phyloP scores from a whole-genome alignment of 1,284 basidiomycete genomes.

The Flammula alnicola region DNA sequence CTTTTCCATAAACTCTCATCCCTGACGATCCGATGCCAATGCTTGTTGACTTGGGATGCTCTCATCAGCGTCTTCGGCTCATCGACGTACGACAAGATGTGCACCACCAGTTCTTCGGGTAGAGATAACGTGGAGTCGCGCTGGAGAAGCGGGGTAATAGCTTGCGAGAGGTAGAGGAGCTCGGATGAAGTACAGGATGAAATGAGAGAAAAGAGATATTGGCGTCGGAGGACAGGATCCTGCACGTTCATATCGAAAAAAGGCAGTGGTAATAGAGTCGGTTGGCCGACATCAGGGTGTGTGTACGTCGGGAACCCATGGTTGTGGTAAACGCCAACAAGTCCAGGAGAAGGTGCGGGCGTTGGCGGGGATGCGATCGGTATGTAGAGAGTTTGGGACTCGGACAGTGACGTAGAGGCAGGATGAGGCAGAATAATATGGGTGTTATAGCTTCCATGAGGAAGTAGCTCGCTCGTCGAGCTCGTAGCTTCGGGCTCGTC shows the following conservation, averaged over 20 bases:
- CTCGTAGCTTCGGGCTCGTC: too few species aligned
- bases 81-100: slow-evolving; percentile 84
- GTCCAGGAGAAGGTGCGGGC: slow-evolving; percentile 64
- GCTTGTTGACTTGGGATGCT: slow-evolving; percentile 74
- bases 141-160: slow-evolving; percentile 81
- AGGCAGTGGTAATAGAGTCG: background rate
- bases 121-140: slow-evolving; percentile 86
- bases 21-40: slow-evolving; percentile 79
- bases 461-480: too few species aligned
- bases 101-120: slow-evolving; percentile 84
- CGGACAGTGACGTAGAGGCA: background rate
- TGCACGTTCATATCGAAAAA: background rate
- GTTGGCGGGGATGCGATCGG: slow-evolving; percentile 70
- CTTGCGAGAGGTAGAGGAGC: slow-evolving; percentile 77
- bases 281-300: too few species aligned
- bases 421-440: background rate
- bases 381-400: slow-evolving; percentile 46
- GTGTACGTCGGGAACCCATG: background rate
- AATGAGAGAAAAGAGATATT: slow-evolving; percentile 68
- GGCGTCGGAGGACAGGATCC: slow-evolving; percentile 51
- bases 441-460: background rate
- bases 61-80: slow-evolving; percentile 79
- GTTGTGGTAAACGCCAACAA: slow-evolving; percentile 27
- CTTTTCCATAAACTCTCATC: slow-evolving; percentile 88
- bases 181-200: slow-evolving; percentile 73